These are phyloP conservation scores for Chaetoceros tenuissimus DNA, from an alignment of 108 stramenopile genomes.

Conservation along the genomic window DNA sequence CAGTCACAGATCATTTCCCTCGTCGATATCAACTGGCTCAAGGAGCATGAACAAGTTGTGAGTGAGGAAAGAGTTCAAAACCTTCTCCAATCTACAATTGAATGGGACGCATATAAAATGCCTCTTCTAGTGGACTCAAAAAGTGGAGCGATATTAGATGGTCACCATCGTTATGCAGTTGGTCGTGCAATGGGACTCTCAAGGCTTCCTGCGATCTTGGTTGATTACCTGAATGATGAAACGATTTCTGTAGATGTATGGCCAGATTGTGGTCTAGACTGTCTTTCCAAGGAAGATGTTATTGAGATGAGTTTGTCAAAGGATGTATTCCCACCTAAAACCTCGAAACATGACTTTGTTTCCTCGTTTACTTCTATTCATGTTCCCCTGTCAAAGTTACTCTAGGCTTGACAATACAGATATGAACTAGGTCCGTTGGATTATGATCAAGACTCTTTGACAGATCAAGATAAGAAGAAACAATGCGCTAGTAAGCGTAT, in stretches of 20 bases:
- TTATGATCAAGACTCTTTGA: too few relatives aligned
- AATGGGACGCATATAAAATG: not conserved
- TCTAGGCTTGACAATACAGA: too few relatives aligned
- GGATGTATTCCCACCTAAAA: not conserved
- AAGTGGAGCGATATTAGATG: not conserved
- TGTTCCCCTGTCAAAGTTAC: not conserved
- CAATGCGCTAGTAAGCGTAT: too few relatives aligned
- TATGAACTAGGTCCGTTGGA: too few relatives aligned
- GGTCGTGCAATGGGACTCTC: not conserved
- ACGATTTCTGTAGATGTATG: not conserved
- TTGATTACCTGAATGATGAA: not conserved
- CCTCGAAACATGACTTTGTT: not conserved
- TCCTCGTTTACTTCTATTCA: not conserved
- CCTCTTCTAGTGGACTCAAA: not conserved
- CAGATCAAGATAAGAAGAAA: too few relatives aligned
- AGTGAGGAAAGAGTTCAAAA: not conserved
- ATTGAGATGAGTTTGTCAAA: not conserved
- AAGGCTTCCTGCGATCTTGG: not conserved
- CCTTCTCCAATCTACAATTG: not conserved
- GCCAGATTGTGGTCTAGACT: not conserved
- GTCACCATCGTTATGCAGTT: not conserved
- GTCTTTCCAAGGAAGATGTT: not conserved
- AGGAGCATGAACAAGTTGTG: not conserved
- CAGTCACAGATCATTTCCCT: not conserved
- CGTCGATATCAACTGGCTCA: not conserved